phyloP scores from a whole-genome alignment of 2,329 filamentous ascomycete genomes.

The Fusarium denticulatum region DNA sequence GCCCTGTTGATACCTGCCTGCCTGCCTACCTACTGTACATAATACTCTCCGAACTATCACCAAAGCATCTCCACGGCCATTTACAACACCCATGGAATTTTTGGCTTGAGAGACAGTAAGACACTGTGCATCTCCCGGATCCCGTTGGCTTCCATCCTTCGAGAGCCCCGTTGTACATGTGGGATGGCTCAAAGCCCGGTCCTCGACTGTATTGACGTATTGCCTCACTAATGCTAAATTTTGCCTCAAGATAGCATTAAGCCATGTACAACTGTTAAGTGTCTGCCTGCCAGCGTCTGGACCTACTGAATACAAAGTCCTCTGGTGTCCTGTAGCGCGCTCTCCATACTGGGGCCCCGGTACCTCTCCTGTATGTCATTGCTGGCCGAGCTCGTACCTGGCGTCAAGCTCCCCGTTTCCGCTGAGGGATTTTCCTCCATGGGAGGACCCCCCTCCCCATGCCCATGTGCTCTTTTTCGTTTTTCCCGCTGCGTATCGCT shows the following conservation, averaged over 20 bases:
- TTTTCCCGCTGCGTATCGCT: slow-evolving; percentile 35
- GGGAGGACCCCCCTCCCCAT: slow-evolving; percentile 26
- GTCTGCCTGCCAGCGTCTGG: slow-evolving; percentile 1
- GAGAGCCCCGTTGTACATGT: slow-evolving; percentile 10
- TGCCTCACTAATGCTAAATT: slow-evolving; percentile 23
- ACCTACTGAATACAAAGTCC: slow-evolving; percentile 23
- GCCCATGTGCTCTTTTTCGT: slow-evolving; percentile 29
- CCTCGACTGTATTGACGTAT: slow-evolving; percentile 7
- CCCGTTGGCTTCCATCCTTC: slow-evolving; percentile 28
- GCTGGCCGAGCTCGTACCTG: slow-evolving; percentile 34
- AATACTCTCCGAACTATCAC: slow-evolving; percentile 6
- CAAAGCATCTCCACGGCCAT: slow-evolving; percentile 10
- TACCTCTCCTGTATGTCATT: slow-evolving; percentile 43
- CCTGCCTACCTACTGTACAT: neutral
- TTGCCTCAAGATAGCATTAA: slow-evolving; percentile 30
- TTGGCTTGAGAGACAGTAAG: slow-evolving; percentile 5
- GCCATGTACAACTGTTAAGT: slow-evolving; percentile 18
- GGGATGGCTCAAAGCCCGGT: slow-evolving; percentile 24
- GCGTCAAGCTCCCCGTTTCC: slow-evolving; percentile 28
- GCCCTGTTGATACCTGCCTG: neutral
- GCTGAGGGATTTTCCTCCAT: slow-evolving; percentile 45
- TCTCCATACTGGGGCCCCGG: slow-evolving; percentile 29
- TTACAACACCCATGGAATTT: slow-evolving; percentile 2
- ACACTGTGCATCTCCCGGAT: slow-evolving; percentile 41
- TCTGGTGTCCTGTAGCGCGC: slow-evolving; percentile 25